A percentile compares a stretch with the other conserved stretches of the same genome.
These are phyloP conservation scores for Aschersonia sp. DNA, from an alignment of 2,329 filamentous ascomycete species.

Conservation along the genomic window DNA sequence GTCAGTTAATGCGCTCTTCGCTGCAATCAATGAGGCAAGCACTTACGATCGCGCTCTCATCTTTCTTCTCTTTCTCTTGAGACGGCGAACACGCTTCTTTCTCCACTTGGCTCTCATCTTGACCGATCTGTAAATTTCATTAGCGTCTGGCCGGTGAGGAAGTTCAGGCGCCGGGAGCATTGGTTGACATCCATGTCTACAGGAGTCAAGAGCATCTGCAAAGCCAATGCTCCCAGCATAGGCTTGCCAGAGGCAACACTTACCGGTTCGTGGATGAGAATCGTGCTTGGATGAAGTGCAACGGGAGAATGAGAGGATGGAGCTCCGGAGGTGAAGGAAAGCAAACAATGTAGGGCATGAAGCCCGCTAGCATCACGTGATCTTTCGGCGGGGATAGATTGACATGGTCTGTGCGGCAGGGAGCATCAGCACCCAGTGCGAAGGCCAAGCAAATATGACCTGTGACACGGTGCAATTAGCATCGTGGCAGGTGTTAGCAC, in stretches of 20 bases:
- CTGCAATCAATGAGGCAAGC: background rate
- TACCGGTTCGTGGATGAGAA: constrained; percentile 31
- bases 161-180: background rate
- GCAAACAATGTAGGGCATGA: constrained; percentile 18
- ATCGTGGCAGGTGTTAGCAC: background rate
- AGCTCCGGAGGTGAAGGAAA: constrained; percentile 15
- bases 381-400: background rate
- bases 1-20: constrained; percentile 14
- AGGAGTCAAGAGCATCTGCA: background rate
- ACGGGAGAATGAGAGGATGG: constrained; percentile 13
- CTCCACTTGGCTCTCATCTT: constrained; percentile 96
- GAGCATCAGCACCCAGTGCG: background rate
- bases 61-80: constrained; percentile 99
- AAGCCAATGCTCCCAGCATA: background rate
- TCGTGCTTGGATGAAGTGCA: constrained; percentile 28
- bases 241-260: constrained; percentile 7
- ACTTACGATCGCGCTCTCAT: constrained; percentile 93
- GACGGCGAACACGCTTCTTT: constrained; percentile 98
- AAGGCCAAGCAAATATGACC: background rate
- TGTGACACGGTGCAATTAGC: background rate
- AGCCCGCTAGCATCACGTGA: constrained; percentile 21
- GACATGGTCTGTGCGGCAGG: background rate
- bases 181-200: background rate
- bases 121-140: constrained; percentile 20
- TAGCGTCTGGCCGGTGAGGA: background rate